Conservation (phyloP, 805 yeast genomes). For the Candida oleophila region DNA sequence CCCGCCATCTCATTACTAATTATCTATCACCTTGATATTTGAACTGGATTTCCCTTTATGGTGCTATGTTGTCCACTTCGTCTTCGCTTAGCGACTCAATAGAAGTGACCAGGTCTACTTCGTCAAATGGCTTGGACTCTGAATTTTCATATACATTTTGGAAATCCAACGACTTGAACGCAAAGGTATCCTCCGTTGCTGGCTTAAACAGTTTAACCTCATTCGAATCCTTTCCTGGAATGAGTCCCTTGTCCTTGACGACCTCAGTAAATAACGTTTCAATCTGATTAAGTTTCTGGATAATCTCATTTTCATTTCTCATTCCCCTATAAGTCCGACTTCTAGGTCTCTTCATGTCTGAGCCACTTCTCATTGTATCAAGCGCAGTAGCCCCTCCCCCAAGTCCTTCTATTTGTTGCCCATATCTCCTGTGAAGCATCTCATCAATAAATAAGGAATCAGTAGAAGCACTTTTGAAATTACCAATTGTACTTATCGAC, state of each 20-base stretch:
- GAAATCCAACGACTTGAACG: background rate
- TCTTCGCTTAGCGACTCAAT: conserved; percentile 6
- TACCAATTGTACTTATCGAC: conserved; percentile 33
- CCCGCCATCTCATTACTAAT: too few species aligned
- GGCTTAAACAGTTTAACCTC: background rate
- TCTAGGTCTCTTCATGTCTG: background rate
- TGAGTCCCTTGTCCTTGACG: conserved; percentile 5
- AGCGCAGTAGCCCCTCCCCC: background rate
- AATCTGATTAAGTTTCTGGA: conserved; percentile 4
- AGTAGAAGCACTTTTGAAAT: conserved; percentile 37
- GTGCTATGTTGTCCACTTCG: conserved; percentile 9
- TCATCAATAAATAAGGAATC: conserved; percentile 39
- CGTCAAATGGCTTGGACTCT: conserved; percentile 20
- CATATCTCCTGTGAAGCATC: conserved; percentile 27
- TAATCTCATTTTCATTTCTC: conserved; percentile 2
- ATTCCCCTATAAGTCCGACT: conserved; percentile 1
- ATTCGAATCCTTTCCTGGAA: background rate
- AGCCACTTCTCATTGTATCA: background rate
- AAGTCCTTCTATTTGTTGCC: conserved; percentile 6
- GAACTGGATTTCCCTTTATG: too few species aligned
- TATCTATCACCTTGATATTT: too few species aligned
- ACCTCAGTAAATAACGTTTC: conserved; percentile 8
- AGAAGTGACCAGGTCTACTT: conserved; percentile 21
- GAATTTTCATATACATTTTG: conserved; percentile 19
- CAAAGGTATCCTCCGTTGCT: background rate